Evolutionary conservation across 2,329 filamentous ascomycete genomes (phyloP).

Genomic region (Apiospora rasikravindrae): DNA sequence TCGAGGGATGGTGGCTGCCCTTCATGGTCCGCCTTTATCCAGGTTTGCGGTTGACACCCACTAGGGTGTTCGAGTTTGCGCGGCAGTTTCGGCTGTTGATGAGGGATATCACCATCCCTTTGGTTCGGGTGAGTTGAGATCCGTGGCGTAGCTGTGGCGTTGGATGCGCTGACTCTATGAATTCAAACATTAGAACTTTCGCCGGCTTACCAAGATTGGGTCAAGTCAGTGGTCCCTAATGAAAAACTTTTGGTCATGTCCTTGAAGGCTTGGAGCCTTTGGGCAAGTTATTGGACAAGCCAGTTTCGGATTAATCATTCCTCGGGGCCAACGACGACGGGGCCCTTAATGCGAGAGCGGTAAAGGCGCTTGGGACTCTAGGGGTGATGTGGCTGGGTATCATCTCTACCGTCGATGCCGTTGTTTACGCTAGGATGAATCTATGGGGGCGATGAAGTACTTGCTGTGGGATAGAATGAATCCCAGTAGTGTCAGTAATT

Average conservation of each 20-base stretch:
- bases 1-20: conserved; percentile 20
- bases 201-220: conserved; percentile 18
- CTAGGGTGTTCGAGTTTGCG: background rate
- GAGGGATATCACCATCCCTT: background rate
- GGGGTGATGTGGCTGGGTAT: conserved; percentile 21
- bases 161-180: background rate
- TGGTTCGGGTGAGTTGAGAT: background rate
- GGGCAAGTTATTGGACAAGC: conserved; percentile 38
- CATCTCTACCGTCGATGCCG: background rate
- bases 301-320: conserved; percentile 36
- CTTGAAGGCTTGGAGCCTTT: conserved; percentile 41
- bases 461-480: background rate
- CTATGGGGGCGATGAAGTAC: background rate
- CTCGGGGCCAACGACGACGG: conserved; percentile 35
- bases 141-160: background rate
- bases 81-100: background rate
- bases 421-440: background rate
- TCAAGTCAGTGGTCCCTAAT: conserved; percentile 15
- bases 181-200: background rate
- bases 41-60: background rate
- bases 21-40: background rate
- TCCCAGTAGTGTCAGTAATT: too few relatives aligned
- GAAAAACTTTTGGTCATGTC: conserved; percentile 30
- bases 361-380: conserved; percentile 18
- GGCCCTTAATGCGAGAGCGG: conserved; percentile 23